Percentiles rank a stretch among this genome's conserved stretches.
These are phyloP conservation scores for Chloroidium sp. DNA, from an alignment of 163 green algal genomes.

Conservation along the genomic window DNA sequence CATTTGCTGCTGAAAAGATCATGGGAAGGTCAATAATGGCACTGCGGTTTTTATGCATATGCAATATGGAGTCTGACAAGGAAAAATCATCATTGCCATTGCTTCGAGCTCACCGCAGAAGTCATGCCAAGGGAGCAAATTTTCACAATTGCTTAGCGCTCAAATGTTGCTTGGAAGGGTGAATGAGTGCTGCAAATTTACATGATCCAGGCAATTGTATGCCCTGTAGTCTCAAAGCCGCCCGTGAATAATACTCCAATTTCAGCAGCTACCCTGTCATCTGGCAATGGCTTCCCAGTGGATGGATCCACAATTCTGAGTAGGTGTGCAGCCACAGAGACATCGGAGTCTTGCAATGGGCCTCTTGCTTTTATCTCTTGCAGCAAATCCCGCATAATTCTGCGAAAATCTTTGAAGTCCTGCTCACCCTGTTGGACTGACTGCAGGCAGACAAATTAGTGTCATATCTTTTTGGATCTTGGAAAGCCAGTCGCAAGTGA, in stretches of 20 bases:
- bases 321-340: conserved; percentile 31
- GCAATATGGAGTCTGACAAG: too few relatives aligned
- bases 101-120: too few relatives aligned
- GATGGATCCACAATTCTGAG: conserved; percentile 23
- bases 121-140: background rate
- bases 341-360: conserved; percentile 4
- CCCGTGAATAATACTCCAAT: conserved; percentile 34
- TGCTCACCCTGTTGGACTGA: conserved; percentile 16
- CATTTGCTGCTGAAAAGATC: too few relatives aligned
- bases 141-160: too few relatives aligned
- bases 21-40: too few relatives aligned
- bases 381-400: conserved; percentile 21
- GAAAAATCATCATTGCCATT: too few relatives aligned
- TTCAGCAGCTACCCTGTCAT: conserved; percentile 27
- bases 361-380: conserved; percentile 11
- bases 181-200: background rate
- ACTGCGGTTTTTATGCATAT: too few relatives aligned
- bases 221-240: conserved; percentile 46
- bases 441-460: conserved; percentile 13
- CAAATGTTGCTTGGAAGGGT: too few relatives aligned
- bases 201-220: conserved; percentile 40
- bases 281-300: conserved; percentile 27
- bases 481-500: background rate
- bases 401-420: conserved; percentile 10
- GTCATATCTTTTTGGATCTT: background rate